phyloP scores from a whole-genome alignment of 106 monocot genomes.

The Allium fistulosum region DNA sequence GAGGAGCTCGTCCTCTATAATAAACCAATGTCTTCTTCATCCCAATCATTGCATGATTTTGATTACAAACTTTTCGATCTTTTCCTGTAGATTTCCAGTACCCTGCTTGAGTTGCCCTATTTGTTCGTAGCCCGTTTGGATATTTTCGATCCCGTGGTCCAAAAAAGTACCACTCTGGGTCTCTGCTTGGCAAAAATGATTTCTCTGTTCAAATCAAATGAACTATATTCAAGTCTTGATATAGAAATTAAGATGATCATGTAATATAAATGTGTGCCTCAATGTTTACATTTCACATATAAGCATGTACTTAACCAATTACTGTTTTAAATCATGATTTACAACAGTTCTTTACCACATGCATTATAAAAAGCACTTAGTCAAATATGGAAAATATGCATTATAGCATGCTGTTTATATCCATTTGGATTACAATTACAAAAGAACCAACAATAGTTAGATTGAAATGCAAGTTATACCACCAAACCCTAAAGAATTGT shows the following conservation, averaged over 20 bases:
- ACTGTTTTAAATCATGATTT: background rate
- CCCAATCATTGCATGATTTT: conserved; percentile 15
- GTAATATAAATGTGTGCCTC: background rate
- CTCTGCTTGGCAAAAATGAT: conserved; percentile 35
- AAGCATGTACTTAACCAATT: background rate
- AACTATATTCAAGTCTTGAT: background rate
- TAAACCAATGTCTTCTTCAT: conserved; percentile 36
- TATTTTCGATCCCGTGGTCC: conserved; percentile 31
- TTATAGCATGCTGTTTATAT: no score
- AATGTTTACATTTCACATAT: background rate
- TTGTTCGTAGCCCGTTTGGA: conserved; percentile 29
- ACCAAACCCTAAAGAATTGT: background rate
- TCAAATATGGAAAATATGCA: background rate
- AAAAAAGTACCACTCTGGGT: conserved; percentile 44
- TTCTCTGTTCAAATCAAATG: conserved; percentile 13
- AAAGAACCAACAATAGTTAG: background rate
- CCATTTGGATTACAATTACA: no score
- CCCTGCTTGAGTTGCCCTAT: conserved; percentile 29
- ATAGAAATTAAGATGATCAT: background rate
- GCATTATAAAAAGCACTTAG: background rate
- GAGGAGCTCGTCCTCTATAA: conserved; percentile 30
- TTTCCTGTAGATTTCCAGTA: conserved; percentile 43
- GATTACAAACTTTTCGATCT: conserved; percentile 17
- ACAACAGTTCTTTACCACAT: no score
- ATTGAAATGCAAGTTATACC: background rate